Evolutionary conservation across 1,284 basidiomycete species (phyloP).

Genomic region (Apiotrichum laibachii): DNA sequence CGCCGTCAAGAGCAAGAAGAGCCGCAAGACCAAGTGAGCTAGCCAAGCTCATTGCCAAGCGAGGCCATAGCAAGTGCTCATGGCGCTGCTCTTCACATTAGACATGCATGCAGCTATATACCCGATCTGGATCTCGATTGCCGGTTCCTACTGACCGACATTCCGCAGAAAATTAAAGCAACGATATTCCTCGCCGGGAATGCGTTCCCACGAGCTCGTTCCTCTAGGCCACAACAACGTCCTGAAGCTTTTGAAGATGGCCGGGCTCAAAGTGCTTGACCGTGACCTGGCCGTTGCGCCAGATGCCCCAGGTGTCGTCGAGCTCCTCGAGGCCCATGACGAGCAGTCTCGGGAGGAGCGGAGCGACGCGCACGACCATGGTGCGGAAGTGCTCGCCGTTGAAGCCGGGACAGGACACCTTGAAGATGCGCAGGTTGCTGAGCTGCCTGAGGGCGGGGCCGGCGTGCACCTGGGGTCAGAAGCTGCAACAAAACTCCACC

Average conservation of each 20-base stretch:
- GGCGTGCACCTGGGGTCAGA: background rate
- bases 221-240: background rate
- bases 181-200: no score
- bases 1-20: conserved; percentile 8
- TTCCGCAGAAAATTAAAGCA: no score
- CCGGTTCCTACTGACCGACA: no score
- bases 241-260: background rate
- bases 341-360: background rate
- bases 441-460: background rate
- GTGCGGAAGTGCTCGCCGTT: background rate
- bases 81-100: background rate
- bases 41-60: background rate
- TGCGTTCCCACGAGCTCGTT: no score
- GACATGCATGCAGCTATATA: no score
- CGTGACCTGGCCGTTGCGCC: background rate
- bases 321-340: background rate
- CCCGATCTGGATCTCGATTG: no score
- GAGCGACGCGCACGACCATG: background rate
- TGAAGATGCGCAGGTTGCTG: background rate
- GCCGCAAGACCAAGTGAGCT: conserved; percentile 14
- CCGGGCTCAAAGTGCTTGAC: background rate
- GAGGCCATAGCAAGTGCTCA: background rate
- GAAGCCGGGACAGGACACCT: background rate
- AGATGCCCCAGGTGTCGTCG: background rate
- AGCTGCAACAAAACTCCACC: background rate